These are phyloP conservation scores for Gymnopus androsaceus DNA, from an alignment of 1,284 basidiomycete species.

Conservation along the genomic window DNA sequence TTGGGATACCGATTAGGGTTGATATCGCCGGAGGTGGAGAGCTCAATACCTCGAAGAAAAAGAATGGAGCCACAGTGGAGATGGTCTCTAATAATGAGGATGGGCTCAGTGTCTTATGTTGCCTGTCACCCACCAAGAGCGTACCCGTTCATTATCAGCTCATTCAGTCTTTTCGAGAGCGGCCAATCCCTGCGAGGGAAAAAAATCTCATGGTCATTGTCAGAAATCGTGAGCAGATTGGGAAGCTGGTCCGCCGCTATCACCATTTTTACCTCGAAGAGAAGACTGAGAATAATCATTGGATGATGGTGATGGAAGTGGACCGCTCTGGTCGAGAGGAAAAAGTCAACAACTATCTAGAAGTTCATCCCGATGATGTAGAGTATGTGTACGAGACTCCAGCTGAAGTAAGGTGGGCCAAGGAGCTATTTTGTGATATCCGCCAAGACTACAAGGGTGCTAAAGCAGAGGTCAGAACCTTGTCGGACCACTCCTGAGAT, in stretches of 20 bases:
- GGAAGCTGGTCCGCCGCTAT: neutral
- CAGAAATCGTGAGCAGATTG: neutral
- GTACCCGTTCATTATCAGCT: neutral
- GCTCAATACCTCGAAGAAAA: neutral
- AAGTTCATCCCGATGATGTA: no score
- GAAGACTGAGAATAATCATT: neutral
- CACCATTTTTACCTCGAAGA: no score
- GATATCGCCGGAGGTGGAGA: neutral
- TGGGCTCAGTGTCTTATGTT: neutral
- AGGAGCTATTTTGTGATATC: no score
- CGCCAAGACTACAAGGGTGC: no score
- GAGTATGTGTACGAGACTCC: no score
- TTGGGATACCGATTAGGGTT: conserved; percentile 2
- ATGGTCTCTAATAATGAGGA: no score
- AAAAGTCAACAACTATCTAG: no score
- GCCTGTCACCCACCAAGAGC: neutral
- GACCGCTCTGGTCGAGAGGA: neutral
- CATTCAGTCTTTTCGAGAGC: neutral
- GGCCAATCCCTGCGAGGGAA: neutral
- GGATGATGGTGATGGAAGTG: neutral
- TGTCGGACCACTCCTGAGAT: no score
- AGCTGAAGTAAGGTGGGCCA: no score
- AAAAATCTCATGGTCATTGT: conserved; percentile 2
- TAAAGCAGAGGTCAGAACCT: no score
- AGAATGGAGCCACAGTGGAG: neutral